Evolutionary conservation across 495 filamentous ascomycete species (phyloP).

Genomic region (Penicillium pulvis): DNA sequence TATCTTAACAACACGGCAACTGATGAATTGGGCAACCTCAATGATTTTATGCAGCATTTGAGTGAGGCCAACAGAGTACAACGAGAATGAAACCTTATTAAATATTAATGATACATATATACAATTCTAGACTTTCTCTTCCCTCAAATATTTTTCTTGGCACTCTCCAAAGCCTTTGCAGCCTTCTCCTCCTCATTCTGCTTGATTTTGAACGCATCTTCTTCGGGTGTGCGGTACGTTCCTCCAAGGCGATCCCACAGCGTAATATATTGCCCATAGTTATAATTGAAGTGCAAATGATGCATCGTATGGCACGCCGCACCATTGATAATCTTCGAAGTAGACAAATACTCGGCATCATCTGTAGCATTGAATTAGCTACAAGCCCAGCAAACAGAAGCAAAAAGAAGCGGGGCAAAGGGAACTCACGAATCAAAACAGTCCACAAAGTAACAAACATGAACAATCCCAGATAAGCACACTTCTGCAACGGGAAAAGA

Average conservation of each 20-base stretch:
- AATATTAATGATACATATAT: conserved; percentile 5
- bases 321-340: conserved; percentile 83
- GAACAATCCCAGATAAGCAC: conserved; percentile 81
- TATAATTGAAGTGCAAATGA: conserved; percentile 96
- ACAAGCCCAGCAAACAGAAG: neutral
- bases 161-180: conserved; percentile 3
- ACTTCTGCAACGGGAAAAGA: conserved; percentile 88
- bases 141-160: conserved; percentile 3
- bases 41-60: conserved; percentile 37
- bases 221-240: conserved; percentile 73
- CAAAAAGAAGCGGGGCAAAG: neutral
- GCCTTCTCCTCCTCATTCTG: conserved; percentile 1
- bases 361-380: conserved; percentile 36
- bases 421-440: conserved; percentile 70
- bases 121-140: neutral
- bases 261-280: conserved; percentile 94
- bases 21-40: conserved; percentile 40
- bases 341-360: conserved; percentile 87
- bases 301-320: conserved; percentile 95
- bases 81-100: conserved; percentile 10
- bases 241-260: conserved; percentile 88
- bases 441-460: conserved; percentile 95
- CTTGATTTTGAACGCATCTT: conserved; percentile 21
- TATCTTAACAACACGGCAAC: conserved; percentile 40
- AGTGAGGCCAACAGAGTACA: conserved; percentile 22